phyloP scores from a whole-genome alignment of 192 early-diverging fungal species.

The Coemansia sp. region DNA sequence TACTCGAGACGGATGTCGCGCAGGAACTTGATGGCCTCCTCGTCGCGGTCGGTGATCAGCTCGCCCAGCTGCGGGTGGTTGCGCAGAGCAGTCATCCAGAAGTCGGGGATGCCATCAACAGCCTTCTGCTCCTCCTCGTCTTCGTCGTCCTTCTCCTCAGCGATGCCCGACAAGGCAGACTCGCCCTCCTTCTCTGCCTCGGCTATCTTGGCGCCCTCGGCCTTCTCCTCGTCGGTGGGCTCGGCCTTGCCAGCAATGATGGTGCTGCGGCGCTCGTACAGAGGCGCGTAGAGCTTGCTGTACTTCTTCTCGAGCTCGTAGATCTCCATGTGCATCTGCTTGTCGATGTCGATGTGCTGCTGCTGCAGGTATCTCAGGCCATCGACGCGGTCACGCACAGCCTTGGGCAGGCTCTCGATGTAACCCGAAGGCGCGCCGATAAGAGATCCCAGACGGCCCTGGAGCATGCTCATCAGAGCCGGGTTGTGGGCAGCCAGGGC shows the following conservation, averaged over 20 bases:
- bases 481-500: constrained; percentile 53
- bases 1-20: constrained; percentile 85
- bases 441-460: constrained; percentile 76
- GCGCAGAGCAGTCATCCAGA: constrained; percentile 95
- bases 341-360: constrained; percentile 81
- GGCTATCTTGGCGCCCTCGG: constrained; percentile 63
- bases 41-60: constrained; percentile 89
- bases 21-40: constrained; percentile 84
- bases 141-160: constrained; percentile 56
- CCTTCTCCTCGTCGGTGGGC: constrained; percentile 87
- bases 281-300: constrained; percentile 75
- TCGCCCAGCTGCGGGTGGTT: constrained; percentile 79
- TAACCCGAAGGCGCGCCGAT: constrained; percentile 77
- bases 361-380: constrained; percentile 86
- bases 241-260: constrained; percentile 80
- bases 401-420: constrained; percentile 67
- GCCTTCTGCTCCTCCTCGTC: constrained; percentile 46
- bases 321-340: constrained; percentile 92
- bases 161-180: constrained; percentile 45
- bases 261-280: constrained; percentile 84
- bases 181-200: constrained; percentile 62
- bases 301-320: constrained; percentile 97
- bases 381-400: constrained; percentile 83
- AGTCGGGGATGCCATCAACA: constrained; percentile 81
- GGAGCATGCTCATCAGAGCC: constrained; percentile 68